Conservation (phyloP, 139 green algal genomes). For the Yamagishiella unicocca region DNA sequence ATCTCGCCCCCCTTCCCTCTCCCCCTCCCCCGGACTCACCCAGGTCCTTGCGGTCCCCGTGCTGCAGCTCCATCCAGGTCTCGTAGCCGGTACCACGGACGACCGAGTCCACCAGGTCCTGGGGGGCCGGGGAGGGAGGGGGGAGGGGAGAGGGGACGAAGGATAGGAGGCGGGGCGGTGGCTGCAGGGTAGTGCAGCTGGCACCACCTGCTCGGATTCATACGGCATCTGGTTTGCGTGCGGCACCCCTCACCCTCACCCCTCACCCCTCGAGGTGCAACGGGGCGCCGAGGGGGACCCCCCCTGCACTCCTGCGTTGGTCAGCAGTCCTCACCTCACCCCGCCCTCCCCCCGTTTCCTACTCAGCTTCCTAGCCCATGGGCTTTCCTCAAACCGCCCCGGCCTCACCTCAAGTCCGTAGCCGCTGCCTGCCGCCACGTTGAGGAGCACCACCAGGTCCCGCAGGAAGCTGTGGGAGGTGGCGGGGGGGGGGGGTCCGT, state of each 20-base stretch:
- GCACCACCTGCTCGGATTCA: too few species aligned
- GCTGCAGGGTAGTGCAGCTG: too few species aligned
- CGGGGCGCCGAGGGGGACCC: too few species aligned
- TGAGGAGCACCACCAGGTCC: conserved; percentile 32
- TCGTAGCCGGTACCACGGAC: conserved; percentile 15
- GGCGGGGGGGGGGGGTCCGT: not conserved
- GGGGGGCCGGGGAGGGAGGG: not conserved
- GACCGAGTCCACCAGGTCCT: conserved; percentile 14
- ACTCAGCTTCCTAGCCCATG: too few species aligned
- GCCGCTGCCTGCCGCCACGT: not conserved
- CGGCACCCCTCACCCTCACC: too few species aligned
- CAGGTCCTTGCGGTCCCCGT: not conserved
- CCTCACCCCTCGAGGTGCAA: too few species aligned
- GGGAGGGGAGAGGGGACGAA: not conserved
- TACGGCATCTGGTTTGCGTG: too few species aligned
- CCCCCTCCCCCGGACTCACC: not conserved
- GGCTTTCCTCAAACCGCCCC: too few species aligned
- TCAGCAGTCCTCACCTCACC: too few species aligned
- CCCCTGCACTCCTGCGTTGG: too few species aligned
- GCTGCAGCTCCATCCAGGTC: conserved; percentile 28
- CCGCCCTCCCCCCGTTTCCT: too few species aligned
- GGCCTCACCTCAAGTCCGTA: conserved; percentile 14
- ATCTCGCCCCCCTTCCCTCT: not conserved
- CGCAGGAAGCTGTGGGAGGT: conserved; percentile 36
- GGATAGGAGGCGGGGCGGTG: not conserved